Base-by-base conservation (phyloP, 257 asterid genomes). In the Prunella vulgaris region DNA sequence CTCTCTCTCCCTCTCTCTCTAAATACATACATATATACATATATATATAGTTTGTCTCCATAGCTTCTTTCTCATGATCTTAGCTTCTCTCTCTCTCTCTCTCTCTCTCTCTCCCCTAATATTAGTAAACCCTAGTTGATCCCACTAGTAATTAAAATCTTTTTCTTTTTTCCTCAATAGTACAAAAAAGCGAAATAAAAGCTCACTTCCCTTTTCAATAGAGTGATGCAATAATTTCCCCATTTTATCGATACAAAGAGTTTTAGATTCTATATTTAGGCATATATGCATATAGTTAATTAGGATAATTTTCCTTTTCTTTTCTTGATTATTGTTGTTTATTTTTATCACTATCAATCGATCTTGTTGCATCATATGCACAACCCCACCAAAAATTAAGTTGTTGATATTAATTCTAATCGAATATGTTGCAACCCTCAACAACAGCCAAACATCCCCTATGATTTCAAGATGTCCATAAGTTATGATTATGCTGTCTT, bases 401-500 rank as follows among this genome's bases (percentile, higher is more conserved):
- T n/a, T n/a, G 7, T 35, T 35, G 40, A 35, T 35, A 7, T 6
- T 35, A 35, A 35, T 35, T 2, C 0, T 5, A 32, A 5, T 32
- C 1, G 44, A 37, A 14, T 37, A 18, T 17, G 7, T 67, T 59
- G 60, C 69, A 51, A 60, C 76, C 63, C 76, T 18, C 59, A 72
- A 65, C 42, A 37, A 72, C 66, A 73, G 51, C 70, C 60, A 63
- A 44, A 61, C 76, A 69, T 14, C 28, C 21, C 20, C 56, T 38
- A 70, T 70, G 56, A 74, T 74, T 70, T n/a, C n/a, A n/a, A n/a
- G n/a, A n/a, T n/a, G n/a, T 62, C 48, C 60, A 38, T 14, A n/a
- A 53, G 18, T 65, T 58, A 73, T 80, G 53, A 46, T 72, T 38
- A 9, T 73, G 70, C 66, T 73, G 49, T 49, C 74, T 58, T 75